Conservation (phyloP, 805 yeast genomes). For the Zygosaccharomyces kombuchaensis region DNA sequence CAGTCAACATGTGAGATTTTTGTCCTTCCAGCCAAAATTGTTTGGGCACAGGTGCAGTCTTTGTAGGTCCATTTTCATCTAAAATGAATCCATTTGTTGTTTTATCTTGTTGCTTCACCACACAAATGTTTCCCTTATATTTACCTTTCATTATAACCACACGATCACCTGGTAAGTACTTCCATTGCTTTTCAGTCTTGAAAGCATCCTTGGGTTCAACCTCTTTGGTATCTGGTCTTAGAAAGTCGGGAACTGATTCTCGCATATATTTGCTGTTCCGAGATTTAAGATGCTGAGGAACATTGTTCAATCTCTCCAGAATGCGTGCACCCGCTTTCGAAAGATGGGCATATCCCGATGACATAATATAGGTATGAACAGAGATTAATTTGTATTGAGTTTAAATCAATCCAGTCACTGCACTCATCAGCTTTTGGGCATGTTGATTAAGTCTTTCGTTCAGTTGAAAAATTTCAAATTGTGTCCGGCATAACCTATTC, state of each 20-base stretch:
- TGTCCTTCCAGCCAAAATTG: conserved; percentile 70
- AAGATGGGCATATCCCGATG: conserved; percentile 27
- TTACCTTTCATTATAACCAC: conserved; percentile 70
- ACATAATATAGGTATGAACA: conserved; percentile 9
- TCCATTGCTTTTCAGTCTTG: conserved; percentile 50
- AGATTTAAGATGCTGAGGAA: conserved; percentile 31
- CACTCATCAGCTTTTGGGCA: too few species aligned
- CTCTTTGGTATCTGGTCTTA: conserved; percentile 33
- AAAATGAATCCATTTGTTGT: conserved; percentile 60
- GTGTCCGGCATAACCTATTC: too few species aligned
- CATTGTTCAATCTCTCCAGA: conserved; percentile 30
- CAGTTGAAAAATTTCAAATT: too few species aligned
- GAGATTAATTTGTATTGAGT: neutral
- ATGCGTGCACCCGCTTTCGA: conserved; percentile 39
- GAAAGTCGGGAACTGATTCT: conserved; percentile 36
- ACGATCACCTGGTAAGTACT: conserved; percentile 68
- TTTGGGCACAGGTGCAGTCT: conserved; percentile 64
- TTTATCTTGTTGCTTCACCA: conserved; percentile 55
- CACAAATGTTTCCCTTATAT: conserved; percentile 69
- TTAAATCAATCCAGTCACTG: too few species aligned
- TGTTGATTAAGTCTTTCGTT: too few species aligned
- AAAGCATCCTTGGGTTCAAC: conserved; percentile 33
- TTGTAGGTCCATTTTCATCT: conserved; percentile 63
- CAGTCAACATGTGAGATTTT: conserved; percentile 62
- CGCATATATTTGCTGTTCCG: conserved; percentile 31